These are phyloP conservation scores for Daldinia concentrica DNA, from an alignment of 495 filamentous ascomycete species.

Conservation along the genomic window DNA sequence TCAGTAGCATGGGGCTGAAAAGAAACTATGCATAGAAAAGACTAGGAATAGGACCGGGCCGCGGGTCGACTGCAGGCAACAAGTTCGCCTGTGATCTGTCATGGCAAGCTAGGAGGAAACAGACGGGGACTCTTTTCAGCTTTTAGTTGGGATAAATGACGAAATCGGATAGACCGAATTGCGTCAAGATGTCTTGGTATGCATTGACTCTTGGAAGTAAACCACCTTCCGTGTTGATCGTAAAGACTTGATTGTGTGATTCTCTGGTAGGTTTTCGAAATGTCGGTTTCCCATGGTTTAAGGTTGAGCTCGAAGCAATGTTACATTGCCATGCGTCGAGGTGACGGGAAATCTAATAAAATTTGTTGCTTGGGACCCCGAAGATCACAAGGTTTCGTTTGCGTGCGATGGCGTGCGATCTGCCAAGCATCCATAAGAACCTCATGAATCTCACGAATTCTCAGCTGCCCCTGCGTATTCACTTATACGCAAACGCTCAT, in stretches of 20 bases:
- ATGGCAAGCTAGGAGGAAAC: not conserved
- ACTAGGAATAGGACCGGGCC: not conserved
- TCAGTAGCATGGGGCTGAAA: not conserved
- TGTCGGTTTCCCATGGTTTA: conserved; percentile 24
- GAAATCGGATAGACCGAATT: conserved; percentile 13
- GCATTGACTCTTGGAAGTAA: not conserved
- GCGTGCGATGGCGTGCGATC: conserved; percentile 44
- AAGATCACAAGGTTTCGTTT: conserved; percentile 42
- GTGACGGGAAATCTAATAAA: conserved; percentile 16
- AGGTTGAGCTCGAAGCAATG: conserved; percentile 8
- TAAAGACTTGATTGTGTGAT: conserved; percentile 29
- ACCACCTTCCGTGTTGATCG: conserved; percentile 36
- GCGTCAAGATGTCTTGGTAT: conserved; percentile 5
- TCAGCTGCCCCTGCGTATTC: conserved; percentile 14
- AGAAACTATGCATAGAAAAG: not conserved
- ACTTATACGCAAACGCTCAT: conserved; percentile 30
- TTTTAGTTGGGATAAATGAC: not conserved
- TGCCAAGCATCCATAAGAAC: conserved; percentile 42
- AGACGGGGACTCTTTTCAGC: not conserved
- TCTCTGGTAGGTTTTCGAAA: conserved; percentile 18
- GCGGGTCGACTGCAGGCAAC: not conserved
- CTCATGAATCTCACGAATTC: conserved; percentile 12
- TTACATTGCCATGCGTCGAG: conserved; percentile 25
- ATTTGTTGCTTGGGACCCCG: not conserved
- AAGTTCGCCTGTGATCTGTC: not conserved